These are phyloP conservation scores for Kodamaea neixiangensis DNA, from an alignment of 805 yeast genomes.

Conservation along the genomic window DNA sequence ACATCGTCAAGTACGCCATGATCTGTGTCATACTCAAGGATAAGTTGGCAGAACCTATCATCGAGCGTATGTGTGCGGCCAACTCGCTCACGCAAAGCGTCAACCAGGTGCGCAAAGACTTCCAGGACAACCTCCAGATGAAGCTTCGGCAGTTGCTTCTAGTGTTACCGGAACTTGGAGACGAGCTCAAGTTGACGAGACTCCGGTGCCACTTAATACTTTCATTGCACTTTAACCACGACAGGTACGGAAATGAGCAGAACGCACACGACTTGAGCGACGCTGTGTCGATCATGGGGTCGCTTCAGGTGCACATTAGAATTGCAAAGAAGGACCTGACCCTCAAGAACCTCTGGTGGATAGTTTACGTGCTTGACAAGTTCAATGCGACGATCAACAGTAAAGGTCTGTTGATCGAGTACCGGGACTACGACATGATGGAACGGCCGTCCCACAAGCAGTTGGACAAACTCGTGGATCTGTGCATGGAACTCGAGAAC, in stretches of 20 bases:
- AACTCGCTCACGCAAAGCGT: neutral
- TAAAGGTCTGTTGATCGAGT: slow-evolving; percentile 3
- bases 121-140: slow-evolving; percentile 17
- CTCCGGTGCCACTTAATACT: slow-evolving; percentile 22
- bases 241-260: slow-evolving; percentile 24
- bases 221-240: slow-evolving; percentile 19
- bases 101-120: neutral
- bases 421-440: slow-evolving; percentile 5
- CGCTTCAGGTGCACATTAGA: slow-evolving; percentile 21
- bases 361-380: slow-evolving; percentile 7
- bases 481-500: neutral
- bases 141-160: slow-evolving; percentile 23
- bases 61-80: slow-evolving; percentile 4
- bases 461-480: neutral
- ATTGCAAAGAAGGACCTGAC: slow-evolving; percentile 1
- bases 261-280: slow-evolving; percentile 23
- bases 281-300: slow-evolving; percentile 19
- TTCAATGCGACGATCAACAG: slow-evolving; percentile 6
- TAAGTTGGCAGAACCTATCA: slow-evolving; percentile 23
- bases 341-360: slow-evolving; percentile 7
- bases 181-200: slow-evolving; percentile 21
- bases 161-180: slow-evolving; percentile 25
- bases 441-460: neutral
- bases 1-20: slow-evolving; percentile 43
- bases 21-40: slow-evolving; percentile 45